Base-by-base conservation (phyloP, 441 rosid species). In the Omphalea diandra region DNA sequence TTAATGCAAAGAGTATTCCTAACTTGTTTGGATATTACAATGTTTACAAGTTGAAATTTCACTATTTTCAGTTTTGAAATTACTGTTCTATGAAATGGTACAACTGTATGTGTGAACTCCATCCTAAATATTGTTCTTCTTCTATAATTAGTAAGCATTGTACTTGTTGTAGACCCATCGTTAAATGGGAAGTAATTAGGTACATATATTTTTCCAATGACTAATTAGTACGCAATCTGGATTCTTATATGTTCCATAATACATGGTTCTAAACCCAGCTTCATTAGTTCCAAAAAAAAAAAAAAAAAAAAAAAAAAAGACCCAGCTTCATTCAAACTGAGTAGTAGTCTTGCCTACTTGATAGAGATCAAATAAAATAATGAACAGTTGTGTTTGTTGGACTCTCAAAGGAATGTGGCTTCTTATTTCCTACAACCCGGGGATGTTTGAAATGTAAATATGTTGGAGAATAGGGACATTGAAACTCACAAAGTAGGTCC, bases 401-500 rank as follows among this genome's bases (percentile, higher is more conserved):
- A 40, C 18, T 11, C 14, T 26, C 7, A 5, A 26, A 53, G 58
- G 10, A 26, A 53, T 53, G 31, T 9, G 14, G 58, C 5, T 53
- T 53, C 58, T 26, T 32, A 22, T 53, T 24, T 53, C 32, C 58
- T 53, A 26, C 58, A 24, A 15, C 12, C 17, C 47, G 43, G 32
- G 43, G 59, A 36, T 47, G 11, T 32, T n/a, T 32, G 58, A 20
- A 14, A 12, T 20, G 33, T 52, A 22, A 52, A 47, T 18, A 52
- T 33, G 58, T 52, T 50, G 24, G n/a, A 1, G 5, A 32, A 22
- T 9, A 50, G 60, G 59, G 46, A 49, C 36, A 32, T 5, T 49
- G 32, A 65, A 49, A 50, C 59, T 65, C 31, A 31, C 20, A 43
- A 65, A 59, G 24, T 65, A 46, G 31, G 31, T 47, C 44, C 17